These are phyloP conservation scores for Juncus effusus DNA, from an alignment of 176 grass and related monocot genomes.

Conservation along the genomic window DNA sequence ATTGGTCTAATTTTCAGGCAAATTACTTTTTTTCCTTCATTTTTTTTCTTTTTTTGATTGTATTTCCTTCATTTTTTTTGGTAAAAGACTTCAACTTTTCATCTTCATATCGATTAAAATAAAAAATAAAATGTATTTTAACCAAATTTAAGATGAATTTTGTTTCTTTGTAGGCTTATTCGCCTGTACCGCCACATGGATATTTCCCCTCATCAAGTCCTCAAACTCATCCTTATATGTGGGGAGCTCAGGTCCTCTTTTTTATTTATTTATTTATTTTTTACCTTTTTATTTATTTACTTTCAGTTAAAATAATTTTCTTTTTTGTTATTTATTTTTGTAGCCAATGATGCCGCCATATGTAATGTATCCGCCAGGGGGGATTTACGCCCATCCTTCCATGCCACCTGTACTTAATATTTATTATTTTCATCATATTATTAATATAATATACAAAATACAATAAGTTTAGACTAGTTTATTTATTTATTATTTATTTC, in stretches of 20 bases:
- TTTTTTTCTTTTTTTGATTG: not conserved
- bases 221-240: constrained; percentile 94
- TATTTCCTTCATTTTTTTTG: not conserved
- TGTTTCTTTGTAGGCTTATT: constrained; percentile 49
- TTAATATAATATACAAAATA: constrained; percentile 19
- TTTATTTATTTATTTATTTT: constrained; percentile 6
- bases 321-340: constrained; percentile 29
- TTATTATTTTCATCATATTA: constrained; percentile 28
- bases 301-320: constrained; percentile 25
- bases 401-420: constrained; percentile 59
- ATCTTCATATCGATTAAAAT: not conserved
- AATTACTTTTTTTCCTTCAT: constrained; percentile 10
- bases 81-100: not conserved
- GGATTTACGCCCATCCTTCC: constrained; percentile 90
- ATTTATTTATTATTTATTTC: constrained; percentile 20
- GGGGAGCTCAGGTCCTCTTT: constrained; percentile 73
- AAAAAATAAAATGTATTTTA: not conserved
- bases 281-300: constrained; percentile 19
- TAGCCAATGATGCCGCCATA: constrained; percentile 87
- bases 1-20: constrained; percentile 92
- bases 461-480: constrained; percentile 22
- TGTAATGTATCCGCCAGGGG: constrained; percentile 89
- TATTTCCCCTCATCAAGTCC: constrained; percentile 77
- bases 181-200: constrained; percentile 83
- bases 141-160: too few relatives aligned